Evolutionary conservation across 208 protist species (phyloP), one percentile per base, ranked within the genome.

Genomic region (Trypanosoma conorhini): DNA sequence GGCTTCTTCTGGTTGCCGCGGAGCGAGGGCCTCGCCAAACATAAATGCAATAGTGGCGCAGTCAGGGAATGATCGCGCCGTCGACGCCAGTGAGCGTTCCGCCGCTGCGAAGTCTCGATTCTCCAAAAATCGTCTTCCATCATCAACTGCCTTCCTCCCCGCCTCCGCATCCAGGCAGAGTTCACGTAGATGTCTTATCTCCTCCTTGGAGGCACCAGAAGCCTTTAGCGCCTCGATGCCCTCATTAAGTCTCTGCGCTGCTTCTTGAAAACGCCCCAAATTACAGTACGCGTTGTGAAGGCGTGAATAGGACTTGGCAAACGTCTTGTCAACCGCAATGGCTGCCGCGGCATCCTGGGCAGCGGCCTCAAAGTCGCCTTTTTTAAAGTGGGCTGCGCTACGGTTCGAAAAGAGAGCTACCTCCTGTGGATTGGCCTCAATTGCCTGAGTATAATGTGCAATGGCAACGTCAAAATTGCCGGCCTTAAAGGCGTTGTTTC

Each of bases 291-390:
- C 93, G 50, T 67, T 95, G 79, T 93, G 85, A 68, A 95, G 77
- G 28, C 95, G 86, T 26, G 87, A 83, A 65, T 96, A 96, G n/a
- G 86, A 93, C 70, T 93, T 95, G 17, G 74, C 60, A 59, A 96
- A 97, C 17, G 78, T 82, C 22, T 56, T 69, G 59, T 98, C 89
- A 19, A 97, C 79, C 21, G 81, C 75, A 10, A 97, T 79, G 3
- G 92, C 87, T 52, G 76, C 83, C 35, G 81, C 74, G 10, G 90
- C 93, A 58, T 98, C 91, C 10, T 64, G 61, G 10, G 76, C 67
- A 10, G 89, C 91, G 30, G 77, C 62, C 12, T 71, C 52, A 70
- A 83, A 91, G 42, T 87, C 63, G 10, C 56, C 66, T 40, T 91
- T 70, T 35, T 86, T 84, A 64, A 79, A 81, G 70, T 91, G 85